Conservation (phyloP, 1,284 basidiomycete genomes). For the Ceratobasidium papillatum region DNA sequence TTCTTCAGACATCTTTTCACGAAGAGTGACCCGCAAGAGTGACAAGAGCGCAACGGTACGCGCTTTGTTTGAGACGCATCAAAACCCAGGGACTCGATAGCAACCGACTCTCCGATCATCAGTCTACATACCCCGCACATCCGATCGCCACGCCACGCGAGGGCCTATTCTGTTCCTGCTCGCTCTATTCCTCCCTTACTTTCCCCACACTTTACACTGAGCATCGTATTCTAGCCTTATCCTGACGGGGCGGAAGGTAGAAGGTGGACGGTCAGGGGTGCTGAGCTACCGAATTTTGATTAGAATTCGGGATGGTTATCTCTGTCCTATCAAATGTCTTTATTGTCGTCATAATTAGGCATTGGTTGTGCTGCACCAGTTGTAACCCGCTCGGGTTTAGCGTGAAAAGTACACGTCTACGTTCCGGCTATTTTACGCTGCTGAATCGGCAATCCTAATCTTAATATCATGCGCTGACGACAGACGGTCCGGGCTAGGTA, state of each 20-base stretch:
- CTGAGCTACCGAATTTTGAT: background rate
- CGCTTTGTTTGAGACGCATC: conserved; percentile 3
- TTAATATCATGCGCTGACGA: background rate
- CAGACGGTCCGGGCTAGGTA: background rate
- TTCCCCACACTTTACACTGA: background rate
- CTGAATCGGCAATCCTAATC: background rate
- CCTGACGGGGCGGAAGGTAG: too few species aligned
- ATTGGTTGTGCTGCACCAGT: background rate
- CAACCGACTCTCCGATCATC: conserved; percentile 21
- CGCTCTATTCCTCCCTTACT: background rate
- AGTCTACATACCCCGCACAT: conserved; percentile 8
- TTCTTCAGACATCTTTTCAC: too few species aligned
- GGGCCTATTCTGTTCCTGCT: background rate
- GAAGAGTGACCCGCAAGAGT: too few species aligned
- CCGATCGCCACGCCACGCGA: conserved; percentile 19
- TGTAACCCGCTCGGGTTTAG: background rate
- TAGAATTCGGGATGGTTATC: background rate
- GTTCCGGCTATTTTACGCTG: background rate
- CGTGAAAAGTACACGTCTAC: background rate
- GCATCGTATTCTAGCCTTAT: conserved; percentile 5
- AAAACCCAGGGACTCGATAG: background rate
- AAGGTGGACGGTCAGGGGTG: background rate
- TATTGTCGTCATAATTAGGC: background rate
- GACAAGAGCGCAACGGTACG: background rate
- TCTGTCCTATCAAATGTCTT: background rate